Conservation (phyloP, 106 monocot species). For the Dendrobium officinale region DNA sequence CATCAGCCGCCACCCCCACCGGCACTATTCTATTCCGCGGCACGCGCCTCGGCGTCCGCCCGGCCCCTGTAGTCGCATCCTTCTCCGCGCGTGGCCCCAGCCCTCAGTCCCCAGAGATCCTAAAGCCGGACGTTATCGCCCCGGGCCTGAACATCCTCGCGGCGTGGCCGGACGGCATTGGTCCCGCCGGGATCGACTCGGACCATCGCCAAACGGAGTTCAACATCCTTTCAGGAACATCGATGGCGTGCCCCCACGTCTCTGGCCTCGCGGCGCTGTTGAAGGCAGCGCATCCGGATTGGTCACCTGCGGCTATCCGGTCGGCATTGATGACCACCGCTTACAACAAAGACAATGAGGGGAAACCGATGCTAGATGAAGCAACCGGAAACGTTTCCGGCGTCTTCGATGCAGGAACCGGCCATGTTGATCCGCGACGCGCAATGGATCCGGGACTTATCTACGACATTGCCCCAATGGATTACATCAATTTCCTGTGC, state of each 20-base stretch:
- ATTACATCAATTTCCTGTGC: constrained; percentile 78
- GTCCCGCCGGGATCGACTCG: constrained; percentile 70
- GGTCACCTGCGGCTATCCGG: constrained; percentile 74
- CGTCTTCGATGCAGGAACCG: constrained; percentile 66
- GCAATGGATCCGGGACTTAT: constrained; percentile 84
- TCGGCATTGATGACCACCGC: constrained; percentile 93
- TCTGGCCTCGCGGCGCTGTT: constrained; percentile 83
- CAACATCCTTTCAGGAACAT: constrained; percentile 90
- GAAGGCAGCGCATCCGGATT: constrained; percentile 74
- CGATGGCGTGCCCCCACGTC: constrained; percentile 93
- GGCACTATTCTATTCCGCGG: constrained; percentile 66
- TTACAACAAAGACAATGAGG: constrained; percentile 51
- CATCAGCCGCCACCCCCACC: constrained; percentile 27
- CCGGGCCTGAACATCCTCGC: constrained; percentile 89
- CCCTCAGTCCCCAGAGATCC: constrained; percentile 76
- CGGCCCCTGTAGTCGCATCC: constrained; percentile 75
- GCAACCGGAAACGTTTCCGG: constrained; percentile 46
- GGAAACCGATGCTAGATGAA: constrained; percentile 60
- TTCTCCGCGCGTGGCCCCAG: constrained; percentile 89
- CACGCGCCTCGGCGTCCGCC: constrained; percentile 58
- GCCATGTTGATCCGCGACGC: constrained; percentile 69
- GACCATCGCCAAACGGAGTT: constrained; percentile 70
- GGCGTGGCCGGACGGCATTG: constrained; percentile 75
- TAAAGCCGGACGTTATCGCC: constrained; percentile 82
- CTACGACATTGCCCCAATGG: constrained; percentile 49